Evolutionary conservation across 2,329 filamentous ascomycete genomes (phyloP).

Genomic region (Botrytis fabae): DNA sequence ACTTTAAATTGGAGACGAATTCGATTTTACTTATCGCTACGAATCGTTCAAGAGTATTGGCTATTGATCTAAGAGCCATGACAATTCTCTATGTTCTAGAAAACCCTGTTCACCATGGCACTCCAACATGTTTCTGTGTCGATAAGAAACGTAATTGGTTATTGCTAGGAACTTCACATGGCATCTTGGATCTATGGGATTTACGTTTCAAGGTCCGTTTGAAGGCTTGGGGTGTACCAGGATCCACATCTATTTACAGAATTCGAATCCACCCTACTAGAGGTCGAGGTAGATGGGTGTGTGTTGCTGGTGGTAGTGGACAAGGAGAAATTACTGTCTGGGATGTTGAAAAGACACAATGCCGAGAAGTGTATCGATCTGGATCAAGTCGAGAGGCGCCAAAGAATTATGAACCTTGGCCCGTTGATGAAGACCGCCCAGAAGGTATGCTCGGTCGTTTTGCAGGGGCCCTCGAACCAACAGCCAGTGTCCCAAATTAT

Average conservation of each 20-base stretch:
- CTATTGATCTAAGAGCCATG: slow-evolving; percentile 87
- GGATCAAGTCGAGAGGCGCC: slow-evolving; percentile 60
- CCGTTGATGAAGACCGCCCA: slow-evolving; percentile 84
- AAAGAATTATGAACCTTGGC: slow-evolving; percentile 77
- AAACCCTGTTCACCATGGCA: slow-evolving; percentile 89
- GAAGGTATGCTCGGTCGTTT: slow-evolving; percentile 87
- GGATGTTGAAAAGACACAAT: slow-evolving; percentile 89
- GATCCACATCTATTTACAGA: slow-evolving; percentile 76
- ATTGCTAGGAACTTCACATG: slow-evolving; percentile 86
- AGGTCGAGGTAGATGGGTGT: slow-evolving; percentile 80
- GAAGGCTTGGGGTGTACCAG: slow-evolving; percentile 84
- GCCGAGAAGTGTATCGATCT: slow-evolving; percentile 80
- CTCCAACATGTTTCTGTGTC: slow-evolving; percentile 86
- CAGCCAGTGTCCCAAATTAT: slow-evolving; percentile 50
- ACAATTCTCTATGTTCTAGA: slow-evolving; percentile 73
- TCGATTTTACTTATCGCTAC: slow-evolving; percentile 88
- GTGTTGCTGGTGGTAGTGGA: slow-evolving; percentile 82
- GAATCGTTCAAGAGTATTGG: slow-evolving; percentile 78
- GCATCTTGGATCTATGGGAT: slow-evolving; percentile 93
- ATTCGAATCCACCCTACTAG: slow-evolving; percentile 76
- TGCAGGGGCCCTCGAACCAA: slow-evolving; percentile 69
- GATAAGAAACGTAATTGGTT: slow-evolving; percentile 88
- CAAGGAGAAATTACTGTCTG: slow-evolving; percentile 90
- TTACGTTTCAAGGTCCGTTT: slow-evolving; percentile 88
- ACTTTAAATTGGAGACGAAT: slow-evolving; percentile 78